Base-by-base conservation (phyloP, 352 stramenopile species). In the Phytophthora palmivora region DNA sequence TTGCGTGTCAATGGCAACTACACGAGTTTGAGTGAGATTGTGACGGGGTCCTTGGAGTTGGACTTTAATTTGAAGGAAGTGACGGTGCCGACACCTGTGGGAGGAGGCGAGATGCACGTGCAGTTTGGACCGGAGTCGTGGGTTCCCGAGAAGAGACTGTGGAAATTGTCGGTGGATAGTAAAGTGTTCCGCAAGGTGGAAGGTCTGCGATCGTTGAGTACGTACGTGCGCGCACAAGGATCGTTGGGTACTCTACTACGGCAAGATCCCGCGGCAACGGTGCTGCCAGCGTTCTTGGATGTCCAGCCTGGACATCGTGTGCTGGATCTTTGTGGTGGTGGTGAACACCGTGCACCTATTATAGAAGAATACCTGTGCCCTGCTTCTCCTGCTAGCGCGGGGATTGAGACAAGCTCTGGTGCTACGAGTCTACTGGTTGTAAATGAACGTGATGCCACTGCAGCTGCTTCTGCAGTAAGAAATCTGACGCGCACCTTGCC, bases 191-290 rank as follows among this genome's bases (percentile, higher is more conserved):
- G 93, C 22, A 96, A 97, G 62, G 88, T 96, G 50, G 74, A 93
- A 57, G 76, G 70, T 8, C 70, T 98, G n/a, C 72, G 90, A 34
- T 80, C 89, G 14, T 82, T 99, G 26, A 95, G 96, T 75, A 79
- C 90, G 6, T 99, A 96, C 78, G 80, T 99, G 16, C 95, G 95
- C 24, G 81, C 85, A 19, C 87, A 99, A 48, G 88, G 79, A 39
- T 73, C 89, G 6, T 64, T 92, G 16, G 95, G 97, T 1, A 96
- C 82, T 28, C 75, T 99, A 2, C 91, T 97, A 34, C 79, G 83
- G 21, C 96, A 99, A 60, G 98, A 99, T 63, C 83, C 97, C 8
- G 95, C 96, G 26, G 97, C 87, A 39, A 99, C 98, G 83, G 78
- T 99, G 33, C 87, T 98, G 4, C 95, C 97, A 3, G 74, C 96